Evolutionary conservation across 2,329 filamentous ascomycete genomes (phyloP).

Genomic region (Fusarium algeriense): DNA sequence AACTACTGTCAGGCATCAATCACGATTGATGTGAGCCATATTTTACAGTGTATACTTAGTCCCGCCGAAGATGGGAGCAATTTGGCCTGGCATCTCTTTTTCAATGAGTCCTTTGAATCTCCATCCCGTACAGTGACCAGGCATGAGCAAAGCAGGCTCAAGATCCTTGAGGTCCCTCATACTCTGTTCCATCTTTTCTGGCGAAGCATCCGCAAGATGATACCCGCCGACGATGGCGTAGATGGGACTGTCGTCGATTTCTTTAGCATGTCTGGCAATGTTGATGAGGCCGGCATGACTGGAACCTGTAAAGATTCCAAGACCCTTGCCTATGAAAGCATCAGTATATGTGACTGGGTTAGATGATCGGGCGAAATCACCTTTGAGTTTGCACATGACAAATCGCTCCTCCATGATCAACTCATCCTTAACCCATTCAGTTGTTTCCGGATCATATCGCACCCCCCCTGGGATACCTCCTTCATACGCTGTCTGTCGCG

Average conservation of each 20-base stretch:
- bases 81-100: neutral
- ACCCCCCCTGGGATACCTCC: neutral
- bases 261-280: neutral
- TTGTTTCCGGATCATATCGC: neutral
- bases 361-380: neutral
- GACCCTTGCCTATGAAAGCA: neutral
- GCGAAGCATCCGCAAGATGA: neutral
- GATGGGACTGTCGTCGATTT: neutral
- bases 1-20: too few species aligned
- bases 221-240: neutral
- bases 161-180: neutral
- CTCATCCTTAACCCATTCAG: neutral
- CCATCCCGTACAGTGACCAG: neutral
- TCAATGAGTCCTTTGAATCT: neutral
- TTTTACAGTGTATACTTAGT: neutral
- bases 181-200: neutral
- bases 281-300: neutral
- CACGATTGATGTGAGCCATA: too few species aligned
- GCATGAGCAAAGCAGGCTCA: neutral
- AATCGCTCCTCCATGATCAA: conserved; percentile 1
- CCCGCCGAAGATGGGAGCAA: neutral
- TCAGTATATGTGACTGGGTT: neutral
- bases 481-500: neutral
- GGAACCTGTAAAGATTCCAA: neutral
- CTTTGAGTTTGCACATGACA: neutral